A percentile compares a stretch with the other conserved stretches of the same genome.
Evolutionary conservation across 1,139 yeast species (phyloP).

Genomic region (Yarrowia galli): DNA sequence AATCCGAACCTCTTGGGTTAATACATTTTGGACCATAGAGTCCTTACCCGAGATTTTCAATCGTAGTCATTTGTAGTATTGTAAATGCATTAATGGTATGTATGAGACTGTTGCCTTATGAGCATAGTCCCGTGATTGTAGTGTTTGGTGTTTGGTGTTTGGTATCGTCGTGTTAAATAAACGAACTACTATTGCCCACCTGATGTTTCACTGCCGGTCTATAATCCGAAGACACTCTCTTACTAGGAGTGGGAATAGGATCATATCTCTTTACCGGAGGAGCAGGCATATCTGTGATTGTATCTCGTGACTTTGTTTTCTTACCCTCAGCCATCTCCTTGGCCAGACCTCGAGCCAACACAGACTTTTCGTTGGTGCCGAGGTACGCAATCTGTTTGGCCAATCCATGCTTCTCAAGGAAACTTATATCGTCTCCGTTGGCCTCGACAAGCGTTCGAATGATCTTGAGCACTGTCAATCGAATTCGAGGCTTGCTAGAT

Average conservation of each 20-base stretch:
- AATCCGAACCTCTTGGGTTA: no score
- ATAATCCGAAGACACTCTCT: conserved; percentile 1
- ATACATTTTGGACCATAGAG: no score
- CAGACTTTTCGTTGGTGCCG: conserved; percentile 40
- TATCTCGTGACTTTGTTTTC: not conserved
- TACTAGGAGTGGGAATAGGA: conserved; percentile 21
- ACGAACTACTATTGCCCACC: conserved; percentile 22
- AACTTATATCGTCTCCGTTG: conserved; percentile 36
- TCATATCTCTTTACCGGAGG: conserved; percentile 19
- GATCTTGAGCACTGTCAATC: conserved; percentile 40
- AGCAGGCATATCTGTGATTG: conserved; percentile 10
- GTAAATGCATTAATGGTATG: no score
- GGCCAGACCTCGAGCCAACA: conserved; percentile 43
- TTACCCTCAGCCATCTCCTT: conserved; percentile 41
- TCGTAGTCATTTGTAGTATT: no score
- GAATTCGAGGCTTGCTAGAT: conserved; percentile 40
- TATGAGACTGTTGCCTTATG: not conserved
- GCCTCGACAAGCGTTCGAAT: conserved; percentile 39
- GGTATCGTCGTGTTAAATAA: not conserved
- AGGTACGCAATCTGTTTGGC: conserved; percentile 36
- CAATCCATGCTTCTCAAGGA: conserved; percentile 40
- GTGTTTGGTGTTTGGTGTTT: no score
- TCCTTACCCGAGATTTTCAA: no score
- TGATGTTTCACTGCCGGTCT: conserved; percentile 10
- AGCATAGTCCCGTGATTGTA: not conserved